phyloP scores from a whole-genome alignment of 345 rosid species.

The Rhodamnia rubescens region DNA sequence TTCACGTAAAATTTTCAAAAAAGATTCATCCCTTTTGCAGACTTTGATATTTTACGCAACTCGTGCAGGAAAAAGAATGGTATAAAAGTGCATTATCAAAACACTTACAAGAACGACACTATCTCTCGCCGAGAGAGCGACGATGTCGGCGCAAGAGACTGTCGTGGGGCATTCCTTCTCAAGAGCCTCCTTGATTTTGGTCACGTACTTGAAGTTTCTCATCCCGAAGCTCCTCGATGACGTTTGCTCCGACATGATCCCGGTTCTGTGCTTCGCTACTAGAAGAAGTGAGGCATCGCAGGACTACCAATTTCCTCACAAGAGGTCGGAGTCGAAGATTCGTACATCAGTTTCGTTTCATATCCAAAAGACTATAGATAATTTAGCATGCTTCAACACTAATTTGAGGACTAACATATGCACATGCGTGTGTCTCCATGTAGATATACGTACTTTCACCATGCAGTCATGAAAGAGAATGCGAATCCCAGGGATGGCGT shows the following conservation, averaged over 20 bases:
- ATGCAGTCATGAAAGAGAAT: constrained; percentile 88
- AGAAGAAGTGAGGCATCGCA: constrained; percentile 78
- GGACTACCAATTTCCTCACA: constrained; percentile 17
- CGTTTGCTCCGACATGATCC: constrained; percentile 51
- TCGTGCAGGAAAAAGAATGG: no score
- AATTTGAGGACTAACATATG: no score
- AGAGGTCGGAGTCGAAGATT: not conserved
- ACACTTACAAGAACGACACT: constrained; percentile 57
- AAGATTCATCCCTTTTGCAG: not conserved
- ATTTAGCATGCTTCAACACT: not conserved
- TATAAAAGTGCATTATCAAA: no score
- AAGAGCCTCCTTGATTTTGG: constrained; percentile 60
- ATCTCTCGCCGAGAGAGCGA: constrained; percentile 80
- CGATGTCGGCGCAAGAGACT: constrained; percentile 78
- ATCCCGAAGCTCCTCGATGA: constrained; percentile 71
- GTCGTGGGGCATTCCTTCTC: constrained; percentile 58
- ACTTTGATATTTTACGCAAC: not conserved
- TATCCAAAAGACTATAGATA: not conserved
- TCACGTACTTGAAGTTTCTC: constrained; percentile 78
- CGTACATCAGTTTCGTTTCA: not conserved
- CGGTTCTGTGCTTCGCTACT: constrained; percentile 21
- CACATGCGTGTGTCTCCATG: no score
- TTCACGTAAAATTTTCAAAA: not conserved
- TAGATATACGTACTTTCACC: constrained; percentile 29
- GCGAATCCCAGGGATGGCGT: constrained; percentile 83